Evolutionary conservation across 1,139 yeast species (phyloP), one percentile per base, ranked within the genome.

Genomic region (Pichia sp.): DNA sequence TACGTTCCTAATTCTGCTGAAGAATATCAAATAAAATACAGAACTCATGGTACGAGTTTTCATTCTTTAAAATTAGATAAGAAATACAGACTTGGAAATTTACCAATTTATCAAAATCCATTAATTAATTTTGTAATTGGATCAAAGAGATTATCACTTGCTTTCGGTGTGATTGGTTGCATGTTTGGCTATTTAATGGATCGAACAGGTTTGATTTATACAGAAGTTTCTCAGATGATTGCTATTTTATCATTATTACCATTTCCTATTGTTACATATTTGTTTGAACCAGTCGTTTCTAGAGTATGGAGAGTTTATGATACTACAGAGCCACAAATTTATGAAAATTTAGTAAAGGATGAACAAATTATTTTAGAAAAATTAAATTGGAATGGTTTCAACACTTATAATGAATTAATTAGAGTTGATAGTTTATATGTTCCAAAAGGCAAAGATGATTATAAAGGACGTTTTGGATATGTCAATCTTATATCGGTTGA

Each of bases 351-450:
- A 57, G 68, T 75, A 10, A 60, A 65, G 7, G 81, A 85, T 61
- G 95, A 86, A 61, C 73, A 76, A 18, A 66, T 86, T 50, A 72
- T 86, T n/a, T 66, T 84, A 50, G 92, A 86, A 62, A 83, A 83
- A 62, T 71, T 86, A 51, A 76, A 79, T 29, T 64, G 76, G 58
- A 76, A 84, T 10, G 95, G 95, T 0, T 75, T 85, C 46, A 76
- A 76, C 39, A 76, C 84, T 3, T 81, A 75, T 64, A 83, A 83
- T 57, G 78, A 81, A 47, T 69, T 83, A 34, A 70, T 85, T 44
- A 68, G 67, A 37, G 72, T 85, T 1, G 74, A 72, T 40, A 55
- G 62, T 25, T 66, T 85, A 46, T 63, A 70, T 50, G 63, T 82
- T 34, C 66, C 69, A 37, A 53, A 62, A 40, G 58, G 63, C 44